These are phyloP conservation scores for Rhodosporidiobolus sp. DNA, from an alignment of 768 basidiomycete genomes.

Conservation along the genomic window DNA sequence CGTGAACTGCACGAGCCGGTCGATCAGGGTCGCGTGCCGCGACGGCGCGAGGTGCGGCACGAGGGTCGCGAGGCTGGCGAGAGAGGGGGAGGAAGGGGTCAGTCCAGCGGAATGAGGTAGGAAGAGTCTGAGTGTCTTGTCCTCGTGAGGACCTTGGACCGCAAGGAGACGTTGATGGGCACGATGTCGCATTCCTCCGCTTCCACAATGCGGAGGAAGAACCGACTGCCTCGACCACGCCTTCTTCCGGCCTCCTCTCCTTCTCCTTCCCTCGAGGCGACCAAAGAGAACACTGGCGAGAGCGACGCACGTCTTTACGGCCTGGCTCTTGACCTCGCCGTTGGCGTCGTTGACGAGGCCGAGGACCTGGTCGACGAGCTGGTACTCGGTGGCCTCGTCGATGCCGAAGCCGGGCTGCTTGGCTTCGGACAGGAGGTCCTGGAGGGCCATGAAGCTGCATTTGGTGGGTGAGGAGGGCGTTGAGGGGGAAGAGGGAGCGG, in stretches of 20 bases:
- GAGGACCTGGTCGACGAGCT: conserved; percentile 78
- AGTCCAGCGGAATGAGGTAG: no score
- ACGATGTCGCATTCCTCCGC: no score
- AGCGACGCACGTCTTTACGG: conserved; percentile 82
- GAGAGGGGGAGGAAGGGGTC: not conserved
- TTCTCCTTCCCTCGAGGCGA: not conserved
- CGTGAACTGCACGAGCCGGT: conserved; percentile 81
- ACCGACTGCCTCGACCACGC: not conserved
- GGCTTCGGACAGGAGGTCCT: conserved; percentile 85
- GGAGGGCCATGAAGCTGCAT: conserved; percentile 74
- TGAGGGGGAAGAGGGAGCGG: not conserved
- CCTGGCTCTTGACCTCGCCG: conserved; percentile 96
- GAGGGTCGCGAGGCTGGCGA: conserved; percentile 72
- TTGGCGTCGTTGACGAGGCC: conserved; percentile 88
- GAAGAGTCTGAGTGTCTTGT: no score
- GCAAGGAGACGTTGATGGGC: no score
- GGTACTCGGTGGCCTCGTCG: conserved; percentile 80
- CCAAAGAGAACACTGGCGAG: not conserved
- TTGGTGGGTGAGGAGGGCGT: not conserved
- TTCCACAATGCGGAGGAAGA: no score
- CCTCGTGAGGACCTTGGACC: no score
- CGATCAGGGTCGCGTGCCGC: conserved; percentile 81
- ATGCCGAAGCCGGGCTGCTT: conserved; percentile 68
- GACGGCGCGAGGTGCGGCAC: conserved; percentile 81
- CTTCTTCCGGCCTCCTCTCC: not conserved